These are phyloP conservation scores for Apophysomyces trapeziformis DNA, from an alignment of 371 early-diverging fungal species.

Conservation along the genomic window DNA sequence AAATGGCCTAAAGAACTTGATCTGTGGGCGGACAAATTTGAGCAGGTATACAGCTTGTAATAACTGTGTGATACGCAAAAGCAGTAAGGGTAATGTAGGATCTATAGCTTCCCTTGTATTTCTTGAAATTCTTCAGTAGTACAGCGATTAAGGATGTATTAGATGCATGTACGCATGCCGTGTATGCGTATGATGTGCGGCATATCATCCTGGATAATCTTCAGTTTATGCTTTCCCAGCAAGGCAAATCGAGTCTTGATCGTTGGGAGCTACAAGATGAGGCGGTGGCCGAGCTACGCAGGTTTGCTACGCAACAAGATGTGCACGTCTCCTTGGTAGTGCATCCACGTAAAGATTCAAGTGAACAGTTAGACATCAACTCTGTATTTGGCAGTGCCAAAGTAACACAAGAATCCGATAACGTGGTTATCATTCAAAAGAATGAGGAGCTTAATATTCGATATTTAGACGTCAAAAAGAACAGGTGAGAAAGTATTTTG, in stretches of 20 bases:
- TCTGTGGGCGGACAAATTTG: slow-evolving; percentile 63
- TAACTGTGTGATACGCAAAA: not conserved
- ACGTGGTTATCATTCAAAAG: slow-evolving; percentile 75
- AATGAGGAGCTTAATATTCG: slow-evolving; percentile 34
- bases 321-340: slow-evolving; percentile 82
- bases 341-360: slow-evolving; percentile 72
- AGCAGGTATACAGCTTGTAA: slow-evolving; percentile 47
- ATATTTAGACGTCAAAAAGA: slow-evolving; percentile 72
- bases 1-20: slow-evolving; percentile 53
- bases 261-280: slow-evolving; percentile 77
- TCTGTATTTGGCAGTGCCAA: slow-evolving; percentile 82
- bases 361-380: slow-evolving; percentile 65
- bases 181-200: slow-evolving; percentile 72
- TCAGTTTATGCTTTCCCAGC: slow-evolving; percentile 82
- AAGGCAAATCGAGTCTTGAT: slow-evolving; percentile 61
- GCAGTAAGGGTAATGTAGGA: not conserved
- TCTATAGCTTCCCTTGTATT: slow-evolving; percentile 70
- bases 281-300: slow-evolving; percentile 68
- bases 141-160: slow-evolving; percentile 70
- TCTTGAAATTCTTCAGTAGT: slow-evolving; percentile 79
- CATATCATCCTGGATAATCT: slow-evolving; percentile 80
- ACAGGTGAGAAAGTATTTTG: slow-evolving; percentile 37
- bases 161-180: slow-evolving; percentile 74
- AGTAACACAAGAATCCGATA: slow-evolving; percentile 84
- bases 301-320: slow-evolving; percentile 73